Evolutionary conservation across 345 rosid species (phyloP).

Genomic region (Populus ilicifolia): DNA sequence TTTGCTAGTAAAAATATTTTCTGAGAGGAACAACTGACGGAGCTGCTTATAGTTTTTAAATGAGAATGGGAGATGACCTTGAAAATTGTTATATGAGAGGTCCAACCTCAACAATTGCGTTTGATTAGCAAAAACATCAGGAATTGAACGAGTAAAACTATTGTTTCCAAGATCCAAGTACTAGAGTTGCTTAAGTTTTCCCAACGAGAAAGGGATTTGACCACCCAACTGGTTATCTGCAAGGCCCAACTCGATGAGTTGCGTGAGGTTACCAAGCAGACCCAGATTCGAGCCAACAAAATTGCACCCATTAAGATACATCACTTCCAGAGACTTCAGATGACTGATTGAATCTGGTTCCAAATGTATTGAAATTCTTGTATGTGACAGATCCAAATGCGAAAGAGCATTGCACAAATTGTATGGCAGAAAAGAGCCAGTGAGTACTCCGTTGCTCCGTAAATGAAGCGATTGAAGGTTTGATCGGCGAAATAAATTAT

Average conservation of each 20-base stretch:
- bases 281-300: slow-evolving; percentile 1
- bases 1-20: not conserved
- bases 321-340: not conserved
- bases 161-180: not conserved
- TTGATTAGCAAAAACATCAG: not conserved
- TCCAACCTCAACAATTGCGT: not conserved
- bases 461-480: not conserved
- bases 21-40: not conserved
- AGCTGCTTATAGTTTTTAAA: not conserved
- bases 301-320: not conserved
- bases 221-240: not conserved
- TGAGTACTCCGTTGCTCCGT: not conserved
- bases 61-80: not conserved
- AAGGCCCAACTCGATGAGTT: not conserved
- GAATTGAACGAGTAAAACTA: not conserved
- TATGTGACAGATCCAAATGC: not conserved
- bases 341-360: not conserved
- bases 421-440: not conserved
- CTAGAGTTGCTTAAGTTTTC: not conserved
- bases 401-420: not conserved
- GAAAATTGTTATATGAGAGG: not conserved
- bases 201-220: not conserved
- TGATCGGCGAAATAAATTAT: not conserved
- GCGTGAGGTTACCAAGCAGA: not conserved
- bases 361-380: not conserved